A percentile compares a stretch with the other conserved stretches of the same genome.
phyloP scores from a whole-genome alignment of 1,284 basidiomycete species.

The Pisolithus thermaeus region DNA sequence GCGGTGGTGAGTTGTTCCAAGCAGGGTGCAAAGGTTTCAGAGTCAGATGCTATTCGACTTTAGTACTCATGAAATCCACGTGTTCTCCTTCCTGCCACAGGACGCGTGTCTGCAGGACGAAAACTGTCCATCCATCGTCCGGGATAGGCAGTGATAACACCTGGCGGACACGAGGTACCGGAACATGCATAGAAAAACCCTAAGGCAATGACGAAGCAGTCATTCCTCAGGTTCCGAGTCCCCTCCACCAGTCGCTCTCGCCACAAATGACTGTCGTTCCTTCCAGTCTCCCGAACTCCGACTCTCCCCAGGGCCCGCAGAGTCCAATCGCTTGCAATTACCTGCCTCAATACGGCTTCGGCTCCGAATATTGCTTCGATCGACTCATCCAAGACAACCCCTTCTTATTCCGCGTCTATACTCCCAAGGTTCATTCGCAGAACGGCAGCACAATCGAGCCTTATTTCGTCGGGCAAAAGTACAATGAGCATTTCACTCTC shows the following conservation, averaged over 20 bases:
- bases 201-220: not conserved
- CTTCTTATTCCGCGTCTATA: constrained; percentile 73
- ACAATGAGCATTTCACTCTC: constrained; percentile 43
- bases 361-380: constrained; percentile 54
- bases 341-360: constrained; percentile 70
- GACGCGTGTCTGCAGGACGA: constrained; percentile 9
- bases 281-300: constrained; percentile 7
- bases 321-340: constrained; percentile 20
- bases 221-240: not conserved
- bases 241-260: constrained; percentile 5
- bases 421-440: constrained; percentile 54
- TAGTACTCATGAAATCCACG: constrained; percentile 16
- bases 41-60: too few relatives aligned
- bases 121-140: constrained; percentile 4
- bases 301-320: constrained; percentile 15
- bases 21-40: too few relatives aligned
- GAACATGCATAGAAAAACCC: constrained; percentile 25
- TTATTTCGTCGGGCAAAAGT: constrained; percentile 60
- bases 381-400: constrained; percentile 55
- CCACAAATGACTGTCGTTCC: constrained; percentile 21
- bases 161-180: constrained; percentile 27
- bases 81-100: constrained; percentile 11
- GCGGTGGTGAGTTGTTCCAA: too few relatives aligned
- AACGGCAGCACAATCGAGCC: constrained; percentile 49
- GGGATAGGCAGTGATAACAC: constrained; percentile 29